Conservation (phyloP, 148 eudicot genomes). For the Fagopyrum esculentum region DNA sequence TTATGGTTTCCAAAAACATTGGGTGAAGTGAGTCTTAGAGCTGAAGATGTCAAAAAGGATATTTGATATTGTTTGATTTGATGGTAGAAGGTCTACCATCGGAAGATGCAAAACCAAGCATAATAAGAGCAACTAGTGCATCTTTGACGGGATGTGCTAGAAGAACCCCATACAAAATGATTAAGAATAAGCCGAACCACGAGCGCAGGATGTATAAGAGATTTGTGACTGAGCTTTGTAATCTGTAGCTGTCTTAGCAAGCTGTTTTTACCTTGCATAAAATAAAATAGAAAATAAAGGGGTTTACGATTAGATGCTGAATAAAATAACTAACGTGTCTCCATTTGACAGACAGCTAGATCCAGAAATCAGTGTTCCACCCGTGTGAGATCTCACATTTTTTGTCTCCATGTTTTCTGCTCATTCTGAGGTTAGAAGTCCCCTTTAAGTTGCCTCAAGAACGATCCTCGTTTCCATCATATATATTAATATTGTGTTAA, state of each 20-base stretch:
- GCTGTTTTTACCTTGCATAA: background rate
- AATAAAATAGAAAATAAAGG: background rate
- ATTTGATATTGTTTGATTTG: background rate
- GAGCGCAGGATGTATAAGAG: background rate
- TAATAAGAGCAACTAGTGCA: background rate
- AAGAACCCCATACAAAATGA: background rate
- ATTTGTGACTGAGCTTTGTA: constrained; percentile 5
- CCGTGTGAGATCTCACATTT: constrained; percentile 5
- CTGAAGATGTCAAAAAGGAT: constrained; percentile 5
- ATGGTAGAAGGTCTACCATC: background rate
- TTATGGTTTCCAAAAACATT: background rate
- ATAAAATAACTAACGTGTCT: constrained; percentile 2
- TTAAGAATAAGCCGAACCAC: background rate
- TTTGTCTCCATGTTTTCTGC: constrained; percentile 19
- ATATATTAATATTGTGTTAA: background rate
- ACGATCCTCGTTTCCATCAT: background rate
- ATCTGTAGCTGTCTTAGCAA: constrained; percentile 4
- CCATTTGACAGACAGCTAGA: constrained; percentile 6
- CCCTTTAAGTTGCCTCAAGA: constrained; percentile 22
- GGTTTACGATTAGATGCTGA: background rate
- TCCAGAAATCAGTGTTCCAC: constrained; percentile 1
- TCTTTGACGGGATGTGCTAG: constrained; percentile 6
- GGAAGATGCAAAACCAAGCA: background rate
- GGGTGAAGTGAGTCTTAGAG: constrained; percentile 4
- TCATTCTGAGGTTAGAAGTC: constrained; percentile 19